Percentiles rank a stretch among this genome's conserved stretches.
Conservation (phyloP, 495 filamentous ascomycete genomes). For the Hyaloscypha finlandica region DNA sequence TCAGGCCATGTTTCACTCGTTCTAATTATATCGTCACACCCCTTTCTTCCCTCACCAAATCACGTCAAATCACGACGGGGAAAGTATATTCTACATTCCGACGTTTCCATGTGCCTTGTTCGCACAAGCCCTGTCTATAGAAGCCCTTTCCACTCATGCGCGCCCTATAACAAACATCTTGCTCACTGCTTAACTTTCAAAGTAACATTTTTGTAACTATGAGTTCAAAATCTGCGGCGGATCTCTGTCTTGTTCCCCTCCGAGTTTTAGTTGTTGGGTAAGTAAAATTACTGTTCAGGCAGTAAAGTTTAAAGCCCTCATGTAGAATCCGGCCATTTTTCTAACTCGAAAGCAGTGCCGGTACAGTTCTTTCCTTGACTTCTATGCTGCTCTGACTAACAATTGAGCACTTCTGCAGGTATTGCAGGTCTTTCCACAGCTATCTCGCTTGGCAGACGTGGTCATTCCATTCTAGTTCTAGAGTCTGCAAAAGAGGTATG, state of each 20-base stretch:
- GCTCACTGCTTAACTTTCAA: too few relatives aligned
- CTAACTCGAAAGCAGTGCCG: background rate
- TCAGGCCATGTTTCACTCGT: too few relatives aligned
- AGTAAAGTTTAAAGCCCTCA: background rate
- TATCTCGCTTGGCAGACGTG: background rate
- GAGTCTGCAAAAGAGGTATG: background rate
- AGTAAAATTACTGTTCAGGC: background rate
- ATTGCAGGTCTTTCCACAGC: background rate
- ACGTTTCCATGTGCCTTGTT: too few relatives aligned
- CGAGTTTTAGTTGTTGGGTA: background rate
- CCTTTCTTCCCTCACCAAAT: too few relatives aligned
- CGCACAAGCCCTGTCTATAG: too few relatives aligned
- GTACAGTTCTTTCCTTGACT: background rate
- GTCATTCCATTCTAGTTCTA: background rate
- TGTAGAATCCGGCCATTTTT: background rate
- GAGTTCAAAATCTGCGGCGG: too few relatives aligned
- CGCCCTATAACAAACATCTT: too few relatives aligned
- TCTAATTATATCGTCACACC: too few relatives aligned
- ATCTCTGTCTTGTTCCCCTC: background rate
- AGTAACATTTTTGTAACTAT: too few relatives aligned
- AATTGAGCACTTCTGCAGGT: background rate
- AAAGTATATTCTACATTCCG: too few relatives aligned
- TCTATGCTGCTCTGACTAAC: background rate
- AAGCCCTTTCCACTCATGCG: too few relatives aligned
- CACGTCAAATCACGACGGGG: too few relatives aligned